These are phyloP conservation scores for Hypoxylon lienhwacheense DNA, from an alignment of 495 filamentous ascomycete species.

Conservation along the genomic window DNA sequence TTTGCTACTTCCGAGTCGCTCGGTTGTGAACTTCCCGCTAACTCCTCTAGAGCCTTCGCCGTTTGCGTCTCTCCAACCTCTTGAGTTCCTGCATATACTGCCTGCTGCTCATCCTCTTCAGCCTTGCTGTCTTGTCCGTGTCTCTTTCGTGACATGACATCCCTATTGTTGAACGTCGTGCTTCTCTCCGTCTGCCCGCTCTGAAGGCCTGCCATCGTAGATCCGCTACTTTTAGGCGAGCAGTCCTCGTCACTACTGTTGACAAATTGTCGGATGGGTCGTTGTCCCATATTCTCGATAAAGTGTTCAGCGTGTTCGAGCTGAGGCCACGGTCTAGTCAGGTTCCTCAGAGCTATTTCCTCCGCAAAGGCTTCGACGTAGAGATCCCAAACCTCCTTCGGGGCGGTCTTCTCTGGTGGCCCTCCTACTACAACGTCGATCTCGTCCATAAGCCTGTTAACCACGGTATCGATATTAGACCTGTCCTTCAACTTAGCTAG, in stretches of 20 bases:
- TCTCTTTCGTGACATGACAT: background rate
- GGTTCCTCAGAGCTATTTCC: background rate
- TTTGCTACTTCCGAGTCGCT: background rate
- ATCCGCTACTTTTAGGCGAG: background rate
- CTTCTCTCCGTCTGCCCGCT: background rate
- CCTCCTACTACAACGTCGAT: constrained; percentile 5
- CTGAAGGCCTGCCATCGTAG: background rate
- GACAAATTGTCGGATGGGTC: background rate
- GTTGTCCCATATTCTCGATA: constrained; percentile 8
- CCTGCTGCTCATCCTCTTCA: background rate
- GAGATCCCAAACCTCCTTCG: constrained; percentile 5
- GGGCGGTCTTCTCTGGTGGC: background rate
- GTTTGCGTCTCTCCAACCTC: background rate
- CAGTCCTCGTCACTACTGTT: background rate
- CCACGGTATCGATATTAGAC: background rate
- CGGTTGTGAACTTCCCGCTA: background rate
- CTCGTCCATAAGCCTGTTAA: constrained; percentile 4
- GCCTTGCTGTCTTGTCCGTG: background rate
- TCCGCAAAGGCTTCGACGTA: background rate
- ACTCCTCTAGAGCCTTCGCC: background rate
- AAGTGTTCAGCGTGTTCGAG: constrained; percentile 3
- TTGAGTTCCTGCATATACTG: background rate
- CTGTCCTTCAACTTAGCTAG: background rate
- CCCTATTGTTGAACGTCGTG: background rate
- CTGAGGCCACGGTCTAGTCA: constrained; percentile 1